Evolutionary conservation across 2,329 filamentous ascomycete species (phyloP), one percentile per base, ranked within the genome.

Genomic region (Tolypocladium paradoxum): DNA sequence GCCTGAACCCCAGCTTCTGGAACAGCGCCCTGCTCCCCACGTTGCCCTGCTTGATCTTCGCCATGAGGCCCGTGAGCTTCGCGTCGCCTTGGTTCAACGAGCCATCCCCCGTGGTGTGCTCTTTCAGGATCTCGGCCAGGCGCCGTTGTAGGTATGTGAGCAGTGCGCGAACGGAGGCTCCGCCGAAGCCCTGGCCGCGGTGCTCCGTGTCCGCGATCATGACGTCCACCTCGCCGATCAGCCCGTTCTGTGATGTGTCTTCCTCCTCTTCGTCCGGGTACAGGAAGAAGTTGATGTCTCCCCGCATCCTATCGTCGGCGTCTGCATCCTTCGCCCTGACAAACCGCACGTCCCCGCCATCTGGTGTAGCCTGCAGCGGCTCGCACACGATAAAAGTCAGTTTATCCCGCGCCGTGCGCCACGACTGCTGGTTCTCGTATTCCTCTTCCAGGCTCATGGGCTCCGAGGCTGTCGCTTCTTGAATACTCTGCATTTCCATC

Each of bases 351-450:
- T 36, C 55, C 11, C 9, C 45, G 4, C 18, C 20, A 4, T 52
- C 48, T 6, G 55, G 47, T 2, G 51, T 36, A 6, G 29, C 16
- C 14, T 49, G 20, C 22, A 65, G 55, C 0, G 82, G 78, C 11
- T 76, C 71, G 64, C 90, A 96, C 52, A 88, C 70, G 65, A 97
- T 96, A 61, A 96, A 97, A 0, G 92, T 97, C 56, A 97, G 69
- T 71, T 97, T 97, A 70, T 97, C 91, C 29, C 73, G 69, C 43
- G 93, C 88, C 22, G 73, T 73, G 37, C 90, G 84, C 92, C 92
- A 97, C 58, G 84, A 89, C n/a, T 73, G 72, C 68, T 96, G 92
- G 84, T 96, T 97, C 49, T 82, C 80, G 68, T 93, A 90, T 74
- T 97, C 92, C 65, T 96, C 86, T 1, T 82, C 75, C 0, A 96